Evolutionary conservation across 2,329 filamentous ascomycete species (phyloP).

Genomic region (Botrytis tulipae): DNA sequence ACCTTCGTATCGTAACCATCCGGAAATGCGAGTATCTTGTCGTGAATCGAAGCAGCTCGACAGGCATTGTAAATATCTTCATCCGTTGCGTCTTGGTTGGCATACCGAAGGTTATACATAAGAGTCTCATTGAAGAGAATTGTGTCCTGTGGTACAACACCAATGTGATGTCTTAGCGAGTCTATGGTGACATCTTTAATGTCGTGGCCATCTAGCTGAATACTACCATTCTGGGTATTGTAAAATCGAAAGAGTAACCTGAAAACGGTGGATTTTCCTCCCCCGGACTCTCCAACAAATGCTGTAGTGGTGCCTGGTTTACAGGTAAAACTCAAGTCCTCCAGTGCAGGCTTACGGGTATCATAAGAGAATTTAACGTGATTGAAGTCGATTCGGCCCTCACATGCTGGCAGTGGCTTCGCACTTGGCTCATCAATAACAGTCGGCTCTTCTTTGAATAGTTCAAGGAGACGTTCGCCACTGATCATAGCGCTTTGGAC

Average conservation of each 20-base stretch:
- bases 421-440: slow-evolving; percentile 76
- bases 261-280: slow-evolving; percentile 96
- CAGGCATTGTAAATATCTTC: slow-evolving; percentile 82
- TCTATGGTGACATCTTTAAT: slow-evolving; percentile 88
- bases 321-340: slow-evolving; percentile 82
- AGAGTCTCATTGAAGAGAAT: slow-evolving; percentile 91
- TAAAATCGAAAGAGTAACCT: slow-evolving; percentile 96
- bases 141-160: slow-evolving; percentile 95
- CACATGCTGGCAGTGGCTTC: slow-evolving; percentile 61
- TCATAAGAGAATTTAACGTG: slow-evolving; percentile 92
- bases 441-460: slow-evolving; percentile 94
- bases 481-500: slow-evolving; percentile 98
- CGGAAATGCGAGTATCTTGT: slow-evolving; percentile 85
- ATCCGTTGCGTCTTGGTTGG: slow-evolving; percentile 75
- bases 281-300: slow-evolving; percentile 93
- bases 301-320: slow-evolving; percentile 89
- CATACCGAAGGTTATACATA: slow-evolving; percentile 93
- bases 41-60: slow-evolving; percentile 84
- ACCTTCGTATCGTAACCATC: slow-evolving; percentile 88
- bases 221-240: slow-evolving; percentile 75
- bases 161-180: slow-evolving; percentile 86
- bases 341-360: slow-evolving; percentile 76
- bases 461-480: slow-evolving; percentile 87
- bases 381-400: slow-evolving; percentile 81
- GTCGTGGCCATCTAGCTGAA: slow-evolving; percentile 80